Base-by-base conservation (phyloP, 2,329 filamentous ascomycete species). In the Hymenoscyphus linearis region DNA sequence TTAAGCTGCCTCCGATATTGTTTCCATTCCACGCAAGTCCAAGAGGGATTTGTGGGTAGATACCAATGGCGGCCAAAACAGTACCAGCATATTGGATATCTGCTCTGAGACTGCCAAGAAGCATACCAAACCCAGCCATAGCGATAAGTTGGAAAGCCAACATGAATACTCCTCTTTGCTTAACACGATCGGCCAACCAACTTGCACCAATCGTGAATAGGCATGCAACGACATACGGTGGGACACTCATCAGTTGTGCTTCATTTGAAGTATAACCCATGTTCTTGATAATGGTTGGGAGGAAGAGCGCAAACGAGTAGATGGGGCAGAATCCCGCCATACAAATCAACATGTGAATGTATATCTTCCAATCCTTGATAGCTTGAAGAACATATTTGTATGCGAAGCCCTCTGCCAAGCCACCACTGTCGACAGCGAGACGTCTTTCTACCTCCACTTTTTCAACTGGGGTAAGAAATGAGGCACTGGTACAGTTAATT, bases 1-100 rank as follows among this genome's bases (percentile, higher is more conserved):
- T 96, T 75, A 96, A 93, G 6, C 93, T 89, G n/a, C 93, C 89
- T 74, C 96, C 92, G 36, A 87, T 82, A 65, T 96, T 96, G 76
- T 96, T 96, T 57, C 87, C 85, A 26, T 87, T 81, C 93, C 93
- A 97, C 1, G 86, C 86, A 64, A 96, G 89, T 0, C 90, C 93
- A 70, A 96, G 93, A 10, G 90, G 78, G 60, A 96, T 89, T 69
- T 85, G 86, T 0, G 92, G 90, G 70, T 96, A 96, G 67, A 96
- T 96, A 1, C 73, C 77, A 85, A 82, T 27, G 72, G 92, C 91
- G 0, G 88, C 91, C 0, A 97, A 79, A 73, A 96, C 96, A 0
- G 85, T 88, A 0, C 89, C 92, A 0, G 86, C 88, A 72, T 97
- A 97, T 71, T 92, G 86, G 0, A 93, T 84, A 0, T 79, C 80